Evolutionary conservation across 2,329 filamentous ascomycete species (phyloP), one percentile per base, ranked within the genome.

Genomic region (Hypocrella siamensis): DNA sequence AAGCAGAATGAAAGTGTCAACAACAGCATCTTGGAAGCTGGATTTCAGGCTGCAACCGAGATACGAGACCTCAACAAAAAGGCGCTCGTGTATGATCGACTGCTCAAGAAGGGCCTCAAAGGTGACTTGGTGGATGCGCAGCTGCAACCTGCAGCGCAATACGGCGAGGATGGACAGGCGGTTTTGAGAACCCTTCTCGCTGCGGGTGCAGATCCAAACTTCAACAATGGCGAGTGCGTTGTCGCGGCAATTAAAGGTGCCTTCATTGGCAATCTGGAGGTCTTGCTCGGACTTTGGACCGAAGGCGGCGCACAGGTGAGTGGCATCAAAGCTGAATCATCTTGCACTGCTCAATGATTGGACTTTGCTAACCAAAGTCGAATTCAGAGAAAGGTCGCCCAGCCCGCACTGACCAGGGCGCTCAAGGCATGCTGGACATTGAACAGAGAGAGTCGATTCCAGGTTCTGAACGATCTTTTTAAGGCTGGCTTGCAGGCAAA

Each of bases 401-500:
- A 56, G 4, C 49, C 54, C 3, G 70, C 67, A 0, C 46, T 73
- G 31, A 52, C 59, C 3, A 53, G 59, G 7, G 61, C 66, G 0
- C 51, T 74, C n/a, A 64, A 70, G 40, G 62, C 66, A 1, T 63
- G 58, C 36, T 68, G 65, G 61, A 61, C 58, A 26, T 48, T 73
- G 9, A 59, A 54, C 28, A 54, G 54, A 16, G 63, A 65, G 14
- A 60, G 53, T 6, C 56, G 69, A 16, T 61, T 62, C 35, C 54
- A 55, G 6, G 52, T 71, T 11, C 51, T 68, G 18, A 45, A 54
- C 11, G 63, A 63, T 53, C 50, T 74, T 4, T 62, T 73, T 35
- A 54, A 58, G 16, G 67, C 65, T 2, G 67, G 65, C 0, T 50
- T 70, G 30, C 48, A 56, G 1, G 51, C 56, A 1, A 57, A 55